phyloP scores from a whole-genome alignment of 805 yeast genomes.

The Ogataea neopini region DNA sequence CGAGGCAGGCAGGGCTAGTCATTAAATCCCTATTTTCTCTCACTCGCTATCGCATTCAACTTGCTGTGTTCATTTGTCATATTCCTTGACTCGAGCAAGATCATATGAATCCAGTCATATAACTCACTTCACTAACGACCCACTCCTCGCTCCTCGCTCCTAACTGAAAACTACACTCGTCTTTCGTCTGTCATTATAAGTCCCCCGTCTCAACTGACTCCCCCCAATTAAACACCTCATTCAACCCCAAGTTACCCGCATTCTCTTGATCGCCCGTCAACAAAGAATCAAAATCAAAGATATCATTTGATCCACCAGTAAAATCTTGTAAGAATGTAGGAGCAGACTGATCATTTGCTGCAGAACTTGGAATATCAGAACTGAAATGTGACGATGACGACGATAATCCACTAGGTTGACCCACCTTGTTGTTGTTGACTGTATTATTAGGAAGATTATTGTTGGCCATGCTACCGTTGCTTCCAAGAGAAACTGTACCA shows the following conservation, averaged over 20 bases:
- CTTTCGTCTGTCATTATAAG: constrained; percentile 11
- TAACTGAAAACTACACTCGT: no score
- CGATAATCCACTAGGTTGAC: constrained; percentile 4
- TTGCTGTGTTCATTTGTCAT: no score
- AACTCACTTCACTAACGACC: neutral
- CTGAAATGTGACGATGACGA: constrained; percentile 14
- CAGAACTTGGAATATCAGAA: constrained; percentile 20
- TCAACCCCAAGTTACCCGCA: constrained; percentile 36
- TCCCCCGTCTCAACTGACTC: constrained; percentile 45
- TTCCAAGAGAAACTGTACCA: constrained; percentile 1
- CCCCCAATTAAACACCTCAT: constrained; percentile 40
- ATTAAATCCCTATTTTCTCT: no score
- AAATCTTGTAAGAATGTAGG: constrained; percentile 33
- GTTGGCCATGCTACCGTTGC: constrained; percentile 8
- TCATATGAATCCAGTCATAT: neutral
- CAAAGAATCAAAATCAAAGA: constrained; percentile 46
- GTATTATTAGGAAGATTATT: constrained; percentile 10
- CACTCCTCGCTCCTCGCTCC: no score
- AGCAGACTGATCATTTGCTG: constrained; percentile 18
- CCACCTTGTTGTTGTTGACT: constrained; percentile 4
- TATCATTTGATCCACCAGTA: constrained; percentile 37
- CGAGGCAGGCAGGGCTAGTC: neutral
- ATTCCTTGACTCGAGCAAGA: no score
- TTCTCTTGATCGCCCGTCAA: constrained; percentile 42
- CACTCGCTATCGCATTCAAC: no score